These are phyloP conservation scores for Bifiguratus adelaidae DNA, from an alignment of 192 early-diverging fungal species.

Conservation along the genomic window DNA sequence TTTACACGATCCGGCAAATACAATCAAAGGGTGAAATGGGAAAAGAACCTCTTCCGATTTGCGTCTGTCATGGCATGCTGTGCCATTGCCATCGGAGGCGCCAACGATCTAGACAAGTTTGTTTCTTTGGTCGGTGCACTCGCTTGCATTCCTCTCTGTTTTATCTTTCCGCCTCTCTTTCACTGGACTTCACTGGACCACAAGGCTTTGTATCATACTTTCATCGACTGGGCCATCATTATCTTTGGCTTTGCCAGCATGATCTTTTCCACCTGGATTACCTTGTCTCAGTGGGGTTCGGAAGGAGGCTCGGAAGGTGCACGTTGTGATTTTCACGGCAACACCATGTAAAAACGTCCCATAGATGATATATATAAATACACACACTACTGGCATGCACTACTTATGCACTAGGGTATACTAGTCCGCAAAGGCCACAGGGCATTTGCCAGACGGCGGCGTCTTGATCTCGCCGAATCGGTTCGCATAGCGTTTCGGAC, in stretches of 20 bases:
- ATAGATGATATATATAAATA: too few species aligned
- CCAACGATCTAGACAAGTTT: slow-evolving; percentile 77
- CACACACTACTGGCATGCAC: too few species aligned
- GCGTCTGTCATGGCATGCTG: slow-evolving; percentile 48
- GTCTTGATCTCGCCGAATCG: too few species aligned
- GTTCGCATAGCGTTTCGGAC: too few species aligned
- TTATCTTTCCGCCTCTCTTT: slow-evolving; percentile 82
- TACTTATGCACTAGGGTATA: too few species aligned
- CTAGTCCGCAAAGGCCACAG: too few species aligned
- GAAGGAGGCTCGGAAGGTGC: too few species aligned
- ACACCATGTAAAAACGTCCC: too few species aligned
- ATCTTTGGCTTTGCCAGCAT: slow-evolving; percentile 57
- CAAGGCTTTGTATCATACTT: slow-evolving; percentile 40
- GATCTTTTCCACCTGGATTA: slow-evolving; percentile 70
- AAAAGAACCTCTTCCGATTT: slow-evolving; percentile 62
- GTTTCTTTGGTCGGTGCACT: slow-evolving; percentile 78
- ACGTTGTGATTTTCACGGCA: too few species aligned
- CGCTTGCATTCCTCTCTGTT: slow-evolving; percentile 60
- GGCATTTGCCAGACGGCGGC: too few species aligned
- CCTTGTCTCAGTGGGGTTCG: slow-evolving; percentile 40
- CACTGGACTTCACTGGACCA: too few species aligned
- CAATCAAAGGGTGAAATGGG: slow-evolving; percentile 57
- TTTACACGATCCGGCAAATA: slow-evolving; percentile 61
- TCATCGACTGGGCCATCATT: slow-evolving; percentile 49
- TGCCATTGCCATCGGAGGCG: slow-evolving; percentile 55